Conservation (phyloP, 169 alveolate genomes). For the Cryptosporidium canis region DNA sequence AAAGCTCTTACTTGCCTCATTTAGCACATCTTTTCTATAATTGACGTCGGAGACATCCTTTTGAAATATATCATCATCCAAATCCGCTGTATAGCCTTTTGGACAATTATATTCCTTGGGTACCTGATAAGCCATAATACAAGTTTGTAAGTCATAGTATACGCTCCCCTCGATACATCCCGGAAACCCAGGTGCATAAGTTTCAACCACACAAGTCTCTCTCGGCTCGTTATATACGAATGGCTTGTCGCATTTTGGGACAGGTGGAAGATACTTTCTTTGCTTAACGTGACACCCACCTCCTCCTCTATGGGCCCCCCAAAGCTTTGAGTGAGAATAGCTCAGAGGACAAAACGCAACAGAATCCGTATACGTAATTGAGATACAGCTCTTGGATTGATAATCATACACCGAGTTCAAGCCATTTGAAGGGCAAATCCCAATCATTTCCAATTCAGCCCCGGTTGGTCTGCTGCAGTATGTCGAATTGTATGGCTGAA, state of each 20-base stretch:
- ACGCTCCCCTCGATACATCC: constrained; percentile 54
- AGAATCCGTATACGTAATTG: constrained; percentile 51
- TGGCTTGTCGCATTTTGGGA: constrained; percentile 23
- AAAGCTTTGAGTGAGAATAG: constrained; percentile 29
- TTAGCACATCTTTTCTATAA: constrained; percentile 5
- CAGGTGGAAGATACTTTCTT: constrained; percentile 36
- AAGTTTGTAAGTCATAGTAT: constrained; percentile 27
- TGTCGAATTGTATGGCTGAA: constrained; percentile 49
- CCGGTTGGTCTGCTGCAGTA: constrained; percentile 69
- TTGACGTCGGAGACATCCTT: constrained; percentile 14
- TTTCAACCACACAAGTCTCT: constrained; percentile 33
- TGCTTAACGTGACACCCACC: constrained; percentile 64
- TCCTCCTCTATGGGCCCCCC: constrained; percentile 67
- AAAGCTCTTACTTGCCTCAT: constrained; percentile 11
- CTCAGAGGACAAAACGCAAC: constrained; percentile 23
- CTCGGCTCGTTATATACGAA: constrained; percentile 40
- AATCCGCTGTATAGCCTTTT: constrained; percentile 30
- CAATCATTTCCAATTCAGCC: constrained; percentile 33
- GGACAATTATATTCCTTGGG: constrained; percentile 51
- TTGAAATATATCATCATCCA: not conserved
- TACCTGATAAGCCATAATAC: constrained; percentile 63
- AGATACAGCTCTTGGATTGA: constrained; percentile 16
- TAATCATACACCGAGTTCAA: constrained; percentile 39
- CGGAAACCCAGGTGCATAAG: constrained; percentile 63
- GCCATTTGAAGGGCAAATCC: constrained; percentile 40